These are phyloP conservation scores for Populus tomentosa DNA, from an alignment of 441 rosid genomes.

Conservation along the genomic window DNA sequence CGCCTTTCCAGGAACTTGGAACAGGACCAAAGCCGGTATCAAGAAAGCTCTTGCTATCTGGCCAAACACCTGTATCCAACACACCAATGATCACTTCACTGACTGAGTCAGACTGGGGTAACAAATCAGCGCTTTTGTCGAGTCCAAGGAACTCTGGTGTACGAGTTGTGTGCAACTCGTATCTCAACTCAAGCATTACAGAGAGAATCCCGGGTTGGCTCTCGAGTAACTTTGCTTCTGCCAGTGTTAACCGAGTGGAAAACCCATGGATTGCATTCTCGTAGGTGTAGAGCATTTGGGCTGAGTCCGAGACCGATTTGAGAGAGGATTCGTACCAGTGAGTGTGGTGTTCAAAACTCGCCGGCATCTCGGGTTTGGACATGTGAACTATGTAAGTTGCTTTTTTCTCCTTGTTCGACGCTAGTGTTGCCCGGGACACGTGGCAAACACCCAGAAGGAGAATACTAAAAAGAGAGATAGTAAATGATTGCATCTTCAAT, in stretches of 20 bases:
- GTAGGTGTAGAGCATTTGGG: constrained; percentile 64
- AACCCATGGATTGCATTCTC: constrained; percentile 60
- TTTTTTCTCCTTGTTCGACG: constrained; percentile 2
- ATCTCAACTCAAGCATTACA: constrained; percentile 49
- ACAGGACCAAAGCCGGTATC: constrained; percentile 54
- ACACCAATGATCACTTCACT: constrained; percentile 61
- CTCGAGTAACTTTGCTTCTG: constrained; percentile 48
- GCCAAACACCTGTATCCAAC: constrained; percentile 78
- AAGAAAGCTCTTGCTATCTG: constrained; percentile 56
- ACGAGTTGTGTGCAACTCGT: constrained; percentile 66
- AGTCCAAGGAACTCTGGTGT: constrained; percentile 74
- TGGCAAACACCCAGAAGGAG: constrained; percentile 35
- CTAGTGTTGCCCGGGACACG: constrained; percentile 18
- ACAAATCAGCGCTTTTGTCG: constrained; percentile 24
- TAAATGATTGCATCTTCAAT: constrained; percentile 6
- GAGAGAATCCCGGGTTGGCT: constrained; percentile 52
- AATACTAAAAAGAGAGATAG: constrained; percentile 2
- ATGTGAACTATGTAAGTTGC: constrained; percentile 83
- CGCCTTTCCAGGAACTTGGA: constrained; percentile 58
- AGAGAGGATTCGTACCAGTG: constrained; percentile 82
- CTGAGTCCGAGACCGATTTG: constrained; percentile 55
- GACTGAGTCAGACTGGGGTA: constrained; percentile 33
- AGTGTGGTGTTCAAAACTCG: constrained; percentile 52
- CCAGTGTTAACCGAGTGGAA: constrained; percentile 42
- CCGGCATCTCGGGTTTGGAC: constrained; percentile 64